These are phyloP conservation scores for Cyclotella baltica DNA, from an alignment of 108 stramenopile species.

Conservation along the genomic window DNA sequence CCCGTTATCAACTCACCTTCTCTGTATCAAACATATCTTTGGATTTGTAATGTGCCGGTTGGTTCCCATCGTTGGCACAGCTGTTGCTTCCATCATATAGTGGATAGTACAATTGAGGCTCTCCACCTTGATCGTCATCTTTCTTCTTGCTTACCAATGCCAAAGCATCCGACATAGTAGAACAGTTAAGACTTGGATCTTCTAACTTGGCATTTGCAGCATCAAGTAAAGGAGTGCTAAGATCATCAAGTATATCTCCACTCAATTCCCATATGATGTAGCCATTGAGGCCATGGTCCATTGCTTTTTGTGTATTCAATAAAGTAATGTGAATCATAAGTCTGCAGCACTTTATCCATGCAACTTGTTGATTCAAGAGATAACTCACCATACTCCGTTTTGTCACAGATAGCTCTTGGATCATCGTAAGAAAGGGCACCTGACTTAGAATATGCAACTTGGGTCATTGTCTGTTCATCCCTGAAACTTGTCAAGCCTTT, in stretches of 20 bases:
- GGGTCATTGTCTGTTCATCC: constrained; percentile 38
- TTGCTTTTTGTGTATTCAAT: constrained; percentile 5
- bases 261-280: constrained; percentile 44
- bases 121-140: not conserved
- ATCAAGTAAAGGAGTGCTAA: constrained; percentile 41
- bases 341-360: too few relatives aligned
- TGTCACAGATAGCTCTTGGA: constrained; percentile 34
- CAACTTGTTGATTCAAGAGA: too few relatives aligned
- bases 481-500: not conserved
- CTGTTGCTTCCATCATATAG: not conserved
- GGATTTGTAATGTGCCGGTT: not conserved
- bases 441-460: constrained; percentile 22
- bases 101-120: not conserved
- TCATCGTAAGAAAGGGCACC: constrained; percentile 40
- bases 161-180: constrained; percentile 4
- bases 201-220: constrained; percentile 24
- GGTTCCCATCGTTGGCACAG: constrained; percentile 9
- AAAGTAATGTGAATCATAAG: too few relatives aligned
- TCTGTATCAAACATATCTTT: not conserved
- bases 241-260: constrained; percentile 26
- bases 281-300: constrained; percentile 25
- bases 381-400: constrained; percentile 35
- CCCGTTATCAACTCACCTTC: not conserved
- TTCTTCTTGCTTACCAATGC: not conserved
- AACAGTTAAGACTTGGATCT: constrained; percentile 27